phyloP scores from a whole-genome alignment of 2,329 filamentous ascomycete species.

The Lasiodiplodia sp. region DNA sequence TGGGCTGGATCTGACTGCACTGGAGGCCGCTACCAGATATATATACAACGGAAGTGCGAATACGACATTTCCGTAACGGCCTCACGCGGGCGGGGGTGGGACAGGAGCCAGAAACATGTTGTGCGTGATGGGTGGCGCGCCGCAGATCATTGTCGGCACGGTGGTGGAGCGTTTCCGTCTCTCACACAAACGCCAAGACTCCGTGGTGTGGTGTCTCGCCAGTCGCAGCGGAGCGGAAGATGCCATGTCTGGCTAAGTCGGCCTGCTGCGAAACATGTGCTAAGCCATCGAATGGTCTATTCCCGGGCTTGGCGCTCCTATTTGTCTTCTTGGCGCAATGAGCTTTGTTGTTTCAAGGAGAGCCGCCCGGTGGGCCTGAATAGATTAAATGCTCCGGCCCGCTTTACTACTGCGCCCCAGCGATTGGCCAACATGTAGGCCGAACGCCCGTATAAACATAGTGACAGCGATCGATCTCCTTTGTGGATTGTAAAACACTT shows the following conservation, averaged over 20 bases:
- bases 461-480: not conserved
- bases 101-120: not conserved
- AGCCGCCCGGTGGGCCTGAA: conserved; percentile 7
- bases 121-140: not conserved
- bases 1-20: conserved; percentile 14
- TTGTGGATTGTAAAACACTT: not conserved
- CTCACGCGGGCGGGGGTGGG: not conserved
- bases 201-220: conserved; percentile 3
- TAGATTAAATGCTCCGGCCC: not conserved
- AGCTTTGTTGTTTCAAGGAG: conserved; percentile 20
- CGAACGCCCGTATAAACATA: not conserved
- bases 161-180: not conserved
- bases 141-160: conserved; percentile 1
- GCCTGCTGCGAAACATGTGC: not conserved
- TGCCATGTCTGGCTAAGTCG: not conserved
- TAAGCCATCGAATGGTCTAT: not conserved
- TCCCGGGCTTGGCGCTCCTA: conserved; percentile 9
- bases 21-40: not conserved
- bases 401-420: not conserved
- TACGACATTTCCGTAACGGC: not conserved
- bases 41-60: not conserved
- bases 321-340: conserved; percentile 9
- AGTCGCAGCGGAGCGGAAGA: not conserved
- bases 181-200: conserved; percentile 20
- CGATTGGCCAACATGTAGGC: not conserved